phyloP scores from a whole-genome alignment of 1,284 basidiomycete genomes.

The Rhodofomes roseus region DNA sequence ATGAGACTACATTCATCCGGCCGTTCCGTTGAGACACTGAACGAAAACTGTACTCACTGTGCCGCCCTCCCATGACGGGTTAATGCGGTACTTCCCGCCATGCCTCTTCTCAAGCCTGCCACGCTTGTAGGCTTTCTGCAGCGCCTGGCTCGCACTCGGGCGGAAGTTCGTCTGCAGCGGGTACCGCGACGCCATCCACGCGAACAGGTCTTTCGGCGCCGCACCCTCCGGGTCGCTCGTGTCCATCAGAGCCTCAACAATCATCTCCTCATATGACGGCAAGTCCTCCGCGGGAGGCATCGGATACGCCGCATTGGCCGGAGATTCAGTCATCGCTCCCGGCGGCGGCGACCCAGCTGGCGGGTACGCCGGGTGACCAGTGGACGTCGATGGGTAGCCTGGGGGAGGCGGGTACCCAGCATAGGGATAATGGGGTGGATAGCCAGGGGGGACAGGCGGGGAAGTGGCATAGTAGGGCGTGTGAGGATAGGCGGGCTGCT shows the following conservation, averaged over 20 bases:
- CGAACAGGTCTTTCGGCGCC: conserved; percentile 74
- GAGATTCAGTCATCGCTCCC: conserved; percentile 31
- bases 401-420: conserved; percentile 41
- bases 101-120: conserved; percentile 70
- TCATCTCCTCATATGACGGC: conserved; percentile 85
- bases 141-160: conserved; percentile 77
- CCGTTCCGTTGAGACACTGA: neutral
- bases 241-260: conserved; percentile 69
- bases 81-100: conserved; percentile 69
- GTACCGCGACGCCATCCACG: conserved; percentile 75
- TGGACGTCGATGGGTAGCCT: conserved; percentile 22
- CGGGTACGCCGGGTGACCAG: conserved; percentile 8
- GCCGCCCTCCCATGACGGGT: conserved; percentile 74
- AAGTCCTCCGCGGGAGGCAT: conserved; percentile 52
- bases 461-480: conserved; percentile 46
- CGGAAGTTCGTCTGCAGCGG: conserved; percentile 84
- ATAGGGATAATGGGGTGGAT: conserved; percentile 24
- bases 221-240: conserved; percentile 64
- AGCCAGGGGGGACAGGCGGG: conserved; percentile 16
- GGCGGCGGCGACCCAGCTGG: conserved; percentile 23
- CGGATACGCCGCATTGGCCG: conserved; percentile 20
- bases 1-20: neutral
- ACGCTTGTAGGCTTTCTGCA: conserved; percentile 77
- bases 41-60: conserved; percentile 45
- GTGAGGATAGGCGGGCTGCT: conserved; percentile 54